Conservation (phyloP, 306 rosid species). For the Quercus robur region DNA sequence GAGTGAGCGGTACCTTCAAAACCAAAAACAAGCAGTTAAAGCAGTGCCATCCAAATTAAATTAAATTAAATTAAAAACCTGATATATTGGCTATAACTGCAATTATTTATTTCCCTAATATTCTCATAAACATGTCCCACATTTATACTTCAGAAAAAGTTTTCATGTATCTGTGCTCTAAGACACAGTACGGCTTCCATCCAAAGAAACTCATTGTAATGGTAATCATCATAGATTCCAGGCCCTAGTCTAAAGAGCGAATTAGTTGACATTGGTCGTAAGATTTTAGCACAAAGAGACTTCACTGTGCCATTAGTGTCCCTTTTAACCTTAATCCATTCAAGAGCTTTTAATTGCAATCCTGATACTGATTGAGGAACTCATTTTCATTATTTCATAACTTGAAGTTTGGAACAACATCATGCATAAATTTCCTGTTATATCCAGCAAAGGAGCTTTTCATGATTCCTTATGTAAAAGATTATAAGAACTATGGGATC, state of each 20-base stretch:
- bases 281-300: neutral
- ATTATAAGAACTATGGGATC: neutral
- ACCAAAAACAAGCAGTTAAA: slow-evolving; percentile 22
- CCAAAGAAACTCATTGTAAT: neutral
- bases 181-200: neutral
- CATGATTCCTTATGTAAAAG: neutral
- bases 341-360: neutral
- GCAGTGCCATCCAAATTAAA: neutral
- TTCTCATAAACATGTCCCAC: neutral
- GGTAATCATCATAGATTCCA: neutral
- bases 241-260: neutral
- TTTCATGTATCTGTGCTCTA: neutral
- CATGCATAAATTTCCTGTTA: neutral
- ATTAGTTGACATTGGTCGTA: neutral
- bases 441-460: neutral
- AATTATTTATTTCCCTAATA: neutral
- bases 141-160: neutral
- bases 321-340: neutral
- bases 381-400: neutral
- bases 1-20: slow-evolving; percentile 59
- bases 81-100: neutral
- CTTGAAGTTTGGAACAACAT: neutral
- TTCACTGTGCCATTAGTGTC: neutral
- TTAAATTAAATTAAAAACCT: neutral
- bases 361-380: neutral